Conservation (phyloP, 2,329 filamentous ascomycete genomes). For the Fusarium camptoceras region DNA sequence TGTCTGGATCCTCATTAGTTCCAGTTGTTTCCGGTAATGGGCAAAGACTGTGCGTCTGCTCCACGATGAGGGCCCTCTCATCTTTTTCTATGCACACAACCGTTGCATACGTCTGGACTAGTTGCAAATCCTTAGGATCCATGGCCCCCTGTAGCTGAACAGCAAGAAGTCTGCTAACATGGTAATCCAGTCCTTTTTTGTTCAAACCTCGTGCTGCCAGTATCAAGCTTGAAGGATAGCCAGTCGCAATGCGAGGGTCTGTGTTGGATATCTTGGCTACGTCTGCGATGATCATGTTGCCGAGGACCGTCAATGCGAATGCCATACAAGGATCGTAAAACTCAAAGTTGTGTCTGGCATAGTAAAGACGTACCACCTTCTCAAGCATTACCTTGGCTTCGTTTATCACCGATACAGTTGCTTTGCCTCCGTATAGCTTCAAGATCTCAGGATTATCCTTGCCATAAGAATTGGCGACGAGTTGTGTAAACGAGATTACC, state of each 20-base stretch:
- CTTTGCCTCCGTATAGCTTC: neutral
- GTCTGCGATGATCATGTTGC: neutral
- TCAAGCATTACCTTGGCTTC: neutral
- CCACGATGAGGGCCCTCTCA: neutral
- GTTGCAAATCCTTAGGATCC: neutral
- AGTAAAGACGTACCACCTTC: neutral
- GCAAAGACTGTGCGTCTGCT: neutral
- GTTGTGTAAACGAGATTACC: neutral
- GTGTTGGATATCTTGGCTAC: neutral
- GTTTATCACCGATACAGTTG: neutral
- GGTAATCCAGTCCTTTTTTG: neutral
- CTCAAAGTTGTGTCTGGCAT: neutral
- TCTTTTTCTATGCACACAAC: neutral
- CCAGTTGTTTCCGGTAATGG: neutral
- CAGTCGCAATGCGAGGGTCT: neutral
- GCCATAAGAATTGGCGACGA: neutral
- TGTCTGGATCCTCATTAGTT: neutral
- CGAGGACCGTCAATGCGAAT: neutral
- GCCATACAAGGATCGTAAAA: neutral
- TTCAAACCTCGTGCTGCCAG: neutral
- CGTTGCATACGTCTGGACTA: neutral
- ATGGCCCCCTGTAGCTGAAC: neutral
- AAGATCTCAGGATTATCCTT: neutral
- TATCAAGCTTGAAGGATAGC: neutral
- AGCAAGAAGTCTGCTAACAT: neutral